phyloP scores from a whole-genome alignment of 306 rosid species.

The Hippophae rhamnoides region DNA sequence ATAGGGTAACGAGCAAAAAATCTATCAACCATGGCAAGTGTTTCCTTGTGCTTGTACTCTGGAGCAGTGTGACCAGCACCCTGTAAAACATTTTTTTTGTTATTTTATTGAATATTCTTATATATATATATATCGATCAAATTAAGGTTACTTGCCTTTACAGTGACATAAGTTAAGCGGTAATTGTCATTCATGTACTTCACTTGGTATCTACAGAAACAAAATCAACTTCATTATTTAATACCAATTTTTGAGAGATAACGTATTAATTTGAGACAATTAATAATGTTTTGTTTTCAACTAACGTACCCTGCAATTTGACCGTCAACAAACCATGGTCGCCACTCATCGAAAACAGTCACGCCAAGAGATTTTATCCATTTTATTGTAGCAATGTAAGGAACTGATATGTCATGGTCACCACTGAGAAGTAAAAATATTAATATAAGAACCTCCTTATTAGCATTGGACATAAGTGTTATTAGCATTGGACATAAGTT shows the following conservation, averaged over 20 bases:
- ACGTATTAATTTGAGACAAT: too few relatives aligned
- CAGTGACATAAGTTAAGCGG: constrained; percentile 21
- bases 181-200: constrained; percentile 17
- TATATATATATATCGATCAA: too few relatives aligned
- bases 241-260: background rate
- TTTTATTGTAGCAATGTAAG: constrained; percentile 12
- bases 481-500: too few relatives aligned
- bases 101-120: too few relatives aligned
- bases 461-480: too few relatives aligned
- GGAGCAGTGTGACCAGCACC: constrained; percentile 28
- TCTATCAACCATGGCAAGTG: constrained; percentile 25
- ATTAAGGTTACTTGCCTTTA: constrained; percentile 9
- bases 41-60: constrained; percentile 25
- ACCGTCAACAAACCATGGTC: constrained; percentile 31
- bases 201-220: constrained; percentile 20
- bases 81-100: background rate
- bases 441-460: too few relatives aligned
- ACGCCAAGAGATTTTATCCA: constrained; percentile 27
- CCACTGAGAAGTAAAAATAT: constrained; percentile 10
- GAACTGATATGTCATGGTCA: constrained; percentile 23
- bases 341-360: constrained; percentile 20
- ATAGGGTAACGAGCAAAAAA: constrained; percentile 22
- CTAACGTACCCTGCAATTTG: constrained; percentile 24
- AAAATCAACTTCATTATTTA: background rate
- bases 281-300: background rate